Percentiles rank a stretch among this genome's conserved stretches.
Conservation (phyloP, 2,329 filamentous ascomycete genomes). For the Cladosporium sp. region DNA sequence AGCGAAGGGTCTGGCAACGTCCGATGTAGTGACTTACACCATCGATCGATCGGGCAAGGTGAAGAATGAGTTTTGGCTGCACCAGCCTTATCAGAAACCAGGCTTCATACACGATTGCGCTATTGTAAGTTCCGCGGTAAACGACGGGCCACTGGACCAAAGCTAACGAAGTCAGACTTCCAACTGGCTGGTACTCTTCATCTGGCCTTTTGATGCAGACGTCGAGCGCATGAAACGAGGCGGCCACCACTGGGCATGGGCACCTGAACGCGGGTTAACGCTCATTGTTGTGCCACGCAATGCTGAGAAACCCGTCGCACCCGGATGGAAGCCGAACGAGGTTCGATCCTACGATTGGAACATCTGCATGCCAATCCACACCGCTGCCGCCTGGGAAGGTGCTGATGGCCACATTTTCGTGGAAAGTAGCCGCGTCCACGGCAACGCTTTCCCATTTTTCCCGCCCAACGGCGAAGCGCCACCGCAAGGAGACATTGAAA, state of each 20-base stretch:
- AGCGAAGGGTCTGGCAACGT: slow-evolving; percentile 39
- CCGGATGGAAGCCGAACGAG: slow-evolving; percentile 27
- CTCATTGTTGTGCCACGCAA: slow-evolving; percentile 33
- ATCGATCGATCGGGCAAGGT: slow-evolving; percentile 43
- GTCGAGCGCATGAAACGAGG: slow-evolving; percentile 42
- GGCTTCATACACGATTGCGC: slow-evolving; percentile 46
- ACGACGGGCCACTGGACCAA: background rate
- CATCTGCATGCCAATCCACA: slow-evolving; percentile 45
- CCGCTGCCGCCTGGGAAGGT: slow-evolving; percentile 47
- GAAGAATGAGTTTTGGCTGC: slow-evolving; percentile 45
- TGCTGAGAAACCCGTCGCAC: slow-evolving; percentile 24
- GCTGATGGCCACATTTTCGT: slow-evolving; percentile 41
- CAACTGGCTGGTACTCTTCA: slow-evolving; percentile 43
- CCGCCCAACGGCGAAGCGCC: slow-evolving; percentile 38
- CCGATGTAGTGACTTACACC: slow-evolving; percentile 45
- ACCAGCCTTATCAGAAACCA: slow-evolving; percentile 38
- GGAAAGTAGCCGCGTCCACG: slow-evolving; percentile 44
- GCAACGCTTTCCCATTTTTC: slow-evolving; percentile 50
- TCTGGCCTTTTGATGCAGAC: slow-evolving; percentile 43
- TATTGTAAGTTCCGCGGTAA: slow-evolving; percentile 24
- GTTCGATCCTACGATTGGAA: slow-evolving; percentile 26
- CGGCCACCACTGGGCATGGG: slow-evolving; percentile 46
- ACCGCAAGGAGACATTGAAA: slow-evolving; percentile 35
- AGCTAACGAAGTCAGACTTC: slow-evolving; percentile 29
- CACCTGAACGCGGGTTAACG: slow-evolving; percentile 30